These are phyloP conservation scores for Carpinus fangiana DNA, from an alignment of 306 rosid genomes.

Conservation along the genomic window DNA sequence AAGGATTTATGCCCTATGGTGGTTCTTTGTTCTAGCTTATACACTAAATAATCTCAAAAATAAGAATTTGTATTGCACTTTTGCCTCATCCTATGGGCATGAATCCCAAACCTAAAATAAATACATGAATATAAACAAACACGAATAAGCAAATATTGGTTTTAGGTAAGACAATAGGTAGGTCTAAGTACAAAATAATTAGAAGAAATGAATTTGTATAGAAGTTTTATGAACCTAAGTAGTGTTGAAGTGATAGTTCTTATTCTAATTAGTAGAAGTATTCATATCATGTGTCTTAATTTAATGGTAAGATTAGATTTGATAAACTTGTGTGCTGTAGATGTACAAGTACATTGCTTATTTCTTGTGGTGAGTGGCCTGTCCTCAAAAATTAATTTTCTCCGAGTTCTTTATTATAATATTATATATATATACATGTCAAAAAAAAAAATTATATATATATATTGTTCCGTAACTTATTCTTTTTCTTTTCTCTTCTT, in stretches of 20 bases:
- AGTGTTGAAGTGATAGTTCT: background rate
- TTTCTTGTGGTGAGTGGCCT: no score
- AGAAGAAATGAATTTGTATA: background rate
- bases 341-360: no score
- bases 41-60: background rate
- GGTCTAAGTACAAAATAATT: background rate
- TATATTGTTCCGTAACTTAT: no score
- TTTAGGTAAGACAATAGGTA: background rate
- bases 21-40: background rate
- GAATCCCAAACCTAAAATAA: background rate
- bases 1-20: background rate
- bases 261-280: no score
- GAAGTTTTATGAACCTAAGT: background rate
- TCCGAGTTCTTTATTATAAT: no score
- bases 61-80: background rate
- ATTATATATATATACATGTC: no score
- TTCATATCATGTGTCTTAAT: no score
- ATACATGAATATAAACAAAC: background rate
- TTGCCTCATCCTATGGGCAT: background rate
- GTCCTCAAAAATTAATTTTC: no score
- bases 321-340: no score
- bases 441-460: no score
- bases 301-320: no score
- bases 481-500: no score
- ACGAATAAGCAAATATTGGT: background rate